Base-by-base conservation (phyloP, 257 asterid species). In the Leonotis leonurus region DNA sequence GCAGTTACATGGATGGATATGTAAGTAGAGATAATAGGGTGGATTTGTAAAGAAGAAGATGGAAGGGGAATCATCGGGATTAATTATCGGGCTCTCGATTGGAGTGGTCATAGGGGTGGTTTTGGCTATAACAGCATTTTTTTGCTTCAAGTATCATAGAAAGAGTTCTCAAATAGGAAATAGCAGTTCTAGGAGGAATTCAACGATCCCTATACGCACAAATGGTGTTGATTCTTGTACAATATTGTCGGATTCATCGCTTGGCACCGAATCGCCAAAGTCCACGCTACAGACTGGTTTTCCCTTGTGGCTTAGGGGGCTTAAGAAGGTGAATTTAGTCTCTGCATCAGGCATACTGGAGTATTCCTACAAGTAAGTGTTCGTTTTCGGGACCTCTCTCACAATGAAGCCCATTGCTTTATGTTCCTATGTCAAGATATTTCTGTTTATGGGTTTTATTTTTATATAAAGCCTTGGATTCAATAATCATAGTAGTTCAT, bases 71-170 rank as follows among this genome's bases (percentile, higher is more conserved):
- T 71, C 91, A 9, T 50, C 77, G 3, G 94, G 92, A 46, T 73
- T 91, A 27, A 80, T 85, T 39, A 74, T 91, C 36, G 98, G 98
- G 60, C 69, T 91, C 63, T 88, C 95, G 30, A 74, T 84, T 49
- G 98, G 98, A 69, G 83, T 91, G 62, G 94, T 91, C 66, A 81
- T 88, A 11, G 98, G 98, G 55, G 79, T 86, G 48, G 71, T 74
- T 58, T 83, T 88, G 83, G 96, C 98, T 54, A 24, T 88, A 68
- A 74, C 51, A 43, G 85, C 83, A 44, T 78, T 82, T 49, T 70
- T 86, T 46, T 86, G 94, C 78, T 66, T 76, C 70, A 75, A 79
- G 70, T 83, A 76, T 68, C 93, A 80, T 22, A 75, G 74, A 76
- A 86, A 71, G 73, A 75, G 69, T 21, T 77, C 86, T 2, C 89